phyloP scores from a whole-genome alignment of 176 grass and related monocot genomes.

The Bothriochloa decipiens region DNA sequence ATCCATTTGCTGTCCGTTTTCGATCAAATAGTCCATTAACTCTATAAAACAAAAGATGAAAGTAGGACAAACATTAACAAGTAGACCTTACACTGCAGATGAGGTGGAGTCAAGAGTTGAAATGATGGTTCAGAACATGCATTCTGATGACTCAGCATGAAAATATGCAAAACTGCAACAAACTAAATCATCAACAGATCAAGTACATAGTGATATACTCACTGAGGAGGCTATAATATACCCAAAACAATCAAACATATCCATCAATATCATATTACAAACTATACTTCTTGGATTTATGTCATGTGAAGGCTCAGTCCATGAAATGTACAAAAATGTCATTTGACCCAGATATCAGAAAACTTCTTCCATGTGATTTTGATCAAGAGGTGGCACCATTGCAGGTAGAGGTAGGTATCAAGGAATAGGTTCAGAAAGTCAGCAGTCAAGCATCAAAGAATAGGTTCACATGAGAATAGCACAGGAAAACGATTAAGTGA shows the following conservation, averaged over 20 bases:
- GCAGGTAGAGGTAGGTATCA: background rate
- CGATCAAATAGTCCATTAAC: constrained; percentile 54
- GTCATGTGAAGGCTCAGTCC: background rate
- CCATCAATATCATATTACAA: background rate
- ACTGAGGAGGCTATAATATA: background rate
- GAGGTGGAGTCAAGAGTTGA: background rate
- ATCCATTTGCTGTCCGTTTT: constrained; percentile 43
- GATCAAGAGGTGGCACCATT: background rate
- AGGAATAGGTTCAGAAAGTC: constrained; percentile 4
- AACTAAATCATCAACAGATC: background rate
- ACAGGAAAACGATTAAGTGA: background rate
- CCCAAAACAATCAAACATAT: background rate
- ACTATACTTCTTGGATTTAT: background rate
- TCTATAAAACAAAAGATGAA: constrained; percentile 49
- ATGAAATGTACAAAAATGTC: constrained; percentile 17
- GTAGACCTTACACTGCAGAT: constrained; percentile 9
- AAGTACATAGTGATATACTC: background rate
- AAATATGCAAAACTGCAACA: background rate
- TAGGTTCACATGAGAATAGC: background rate
- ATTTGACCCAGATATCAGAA: background rate
- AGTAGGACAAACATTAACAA: constrained; percentile 19
- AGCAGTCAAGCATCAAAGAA: background rate
- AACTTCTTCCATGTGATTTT: background rate
- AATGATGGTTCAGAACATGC: background rate
- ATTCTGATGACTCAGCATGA: background rate